Base-by-base conservation (phyloP, 495 filamentous ascomycete genomes). In the Hypomontagnella submonticulosa region DNA sequence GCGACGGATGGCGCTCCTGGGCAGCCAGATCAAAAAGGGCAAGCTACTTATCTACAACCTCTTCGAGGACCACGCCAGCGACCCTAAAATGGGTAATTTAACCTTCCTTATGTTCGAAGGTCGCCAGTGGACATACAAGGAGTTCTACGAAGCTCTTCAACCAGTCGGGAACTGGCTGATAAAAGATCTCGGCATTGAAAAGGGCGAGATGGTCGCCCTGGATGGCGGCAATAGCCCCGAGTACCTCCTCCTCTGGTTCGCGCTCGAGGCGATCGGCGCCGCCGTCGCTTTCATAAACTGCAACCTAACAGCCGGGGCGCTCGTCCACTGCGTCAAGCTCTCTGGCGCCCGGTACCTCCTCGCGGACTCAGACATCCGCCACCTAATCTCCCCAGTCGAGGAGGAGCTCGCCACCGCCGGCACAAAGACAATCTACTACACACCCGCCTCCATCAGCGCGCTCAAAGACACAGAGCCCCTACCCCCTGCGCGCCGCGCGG, bases 191-290 rank as follows among this genome's bases (percentile, higher is more conserved):
- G 73, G 73, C 0, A 66, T 79, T 10, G 13, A 74, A 60, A 71
- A 67, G n/a, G 71, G 68, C n/a, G 76, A 79, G 62, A 61, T 78
- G 32, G 77, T 79, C 13, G 75, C 75, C 3, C 16, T 79, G 1
- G 63, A 78, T 49, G 74, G 74, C 19, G 72, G 63, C 9, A 79
- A 79, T 32, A 71, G 63, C 11, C 55, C 73, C 16, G 77, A 79
- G 40, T 81, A 76, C 63, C 57, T 79, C 23, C 67, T 81, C 40
- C 51, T 80, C n/a, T 80, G 78, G 77, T 65, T 81, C 18, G 80
- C 77, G 6, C 66, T 84, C n/a, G 77, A 78, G 69, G 77, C 76
- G 0, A 72, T 82, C 43, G 81, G 81, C 6, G 80, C 79, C 10
- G 49, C 72, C 6, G 66, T 72, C 0, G 78, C 76, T 20, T 79